A percentile compares a stretch with the other conserved stretches of the same genome.
Conservation (phyloP, 1,284 basidiomycete genomes). For the Austroboletus niveus region DNA sequence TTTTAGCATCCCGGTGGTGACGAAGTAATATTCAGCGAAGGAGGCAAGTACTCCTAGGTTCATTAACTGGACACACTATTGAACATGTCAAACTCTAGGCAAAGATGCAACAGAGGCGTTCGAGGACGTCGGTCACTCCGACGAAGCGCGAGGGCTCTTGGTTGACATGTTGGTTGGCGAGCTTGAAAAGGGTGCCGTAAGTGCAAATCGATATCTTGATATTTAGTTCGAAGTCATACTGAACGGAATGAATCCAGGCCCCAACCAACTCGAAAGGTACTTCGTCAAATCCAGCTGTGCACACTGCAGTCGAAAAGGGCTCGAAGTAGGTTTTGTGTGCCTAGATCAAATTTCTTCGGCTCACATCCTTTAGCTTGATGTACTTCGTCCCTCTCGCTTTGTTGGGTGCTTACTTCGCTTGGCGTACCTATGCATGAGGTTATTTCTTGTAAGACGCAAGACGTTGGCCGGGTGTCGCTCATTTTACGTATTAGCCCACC, state of each 20-base stretch:
- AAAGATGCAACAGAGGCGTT: constrained; percentile 98
- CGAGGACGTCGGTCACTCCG: constrained; percentile 99
- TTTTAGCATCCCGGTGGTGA: constrained; percentile 87
- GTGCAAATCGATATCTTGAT: constrained; percentile 27
- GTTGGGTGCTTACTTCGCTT: constrained; percentile 80
- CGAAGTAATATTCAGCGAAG: constrained; percentile 93
- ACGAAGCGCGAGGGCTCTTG: constrained; percentile 92
- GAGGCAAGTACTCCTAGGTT: constrained; percentile 58
- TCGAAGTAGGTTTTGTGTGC: constrained; percentile 56
- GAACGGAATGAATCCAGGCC: constrained; percentile 4
- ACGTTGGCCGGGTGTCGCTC: neutral
- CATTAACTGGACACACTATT: constrained; percentile 1
- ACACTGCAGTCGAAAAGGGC: constrained; percentile 57
- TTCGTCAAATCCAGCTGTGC: constrained; percentile 36
- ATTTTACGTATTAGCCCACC: constrained; percentile 11
- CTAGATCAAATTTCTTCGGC: neutral
- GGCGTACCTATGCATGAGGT: constrained; percentile 63
- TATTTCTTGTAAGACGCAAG: neutral
- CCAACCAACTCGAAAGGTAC: constrained; percentile 44
- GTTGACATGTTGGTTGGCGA: constrained; percentile 76
- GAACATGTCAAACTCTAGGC: constrained; percentile 42
- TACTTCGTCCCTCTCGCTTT: constrained; percentile 77
- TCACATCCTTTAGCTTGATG: constrained; percentile 50
- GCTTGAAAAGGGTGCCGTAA: constrained; percentile 69
- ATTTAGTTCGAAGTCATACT: neutral